These are phyloP conservation scores for Eimeria sp. DNA, from an alignment of 169 alveolate species.

Conservation along the genomic window DNA sequence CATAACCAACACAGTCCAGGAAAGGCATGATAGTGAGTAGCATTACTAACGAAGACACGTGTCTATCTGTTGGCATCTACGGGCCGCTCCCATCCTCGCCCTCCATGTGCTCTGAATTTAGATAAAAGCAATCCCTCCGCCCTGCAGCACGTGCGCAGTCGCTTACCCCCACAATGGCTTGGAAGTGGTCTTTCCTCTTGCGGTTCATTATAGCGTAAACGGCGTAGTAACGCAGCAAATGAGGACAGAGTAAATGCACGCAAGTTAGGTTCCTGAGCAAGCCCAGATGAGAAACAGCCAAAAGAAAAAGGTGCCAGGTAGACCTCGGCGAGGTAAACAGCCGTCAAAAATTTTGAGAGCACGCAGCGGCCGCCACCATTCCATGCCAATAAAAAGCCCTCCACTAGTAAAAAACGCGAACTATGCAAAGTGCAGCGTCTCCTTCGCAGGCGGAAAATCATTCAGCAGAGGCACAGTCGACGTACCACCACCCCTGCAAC, in stretches of 20 bases:
- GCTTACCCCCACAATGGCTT: slow-evolving; percentile 79
- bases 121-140: background rate
- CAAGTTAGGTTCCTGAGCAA: slow-evolving; percentile 73
- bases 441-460: background rate
- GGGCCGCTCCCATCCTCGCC: background rate
- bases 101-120: background rate
- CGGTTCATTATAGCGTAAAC: slow-evolving; percentile 80
- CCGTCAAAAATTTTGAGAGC: background rate
- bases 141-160: background rate
- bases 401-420: background rate
- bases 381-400: background rate
- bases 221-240: slow-evolving; percentile 84
- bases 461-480: background rate
- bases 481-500: background rate
- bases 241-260: slow-evolving; percentile 81
- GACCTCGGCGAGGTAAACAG: background rate
- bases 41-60: background rate
- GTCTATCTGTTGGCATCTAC: background rate
- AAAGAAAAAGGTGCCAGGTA: background rate
- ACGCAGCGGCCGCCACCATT: background rate
- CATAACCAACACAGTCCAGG: too few relatives aligned
- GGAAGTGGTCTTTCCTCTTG: slow-evolving; percentile 82
- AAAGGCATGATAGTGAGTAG: background rate
- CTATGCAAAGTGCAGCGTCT: background rate
- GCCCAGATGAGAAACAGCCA: background rate